Base-by-base conservation (phyloP, 768 basidiomycete genomes). In the Leccinum arenicola region DNA sequence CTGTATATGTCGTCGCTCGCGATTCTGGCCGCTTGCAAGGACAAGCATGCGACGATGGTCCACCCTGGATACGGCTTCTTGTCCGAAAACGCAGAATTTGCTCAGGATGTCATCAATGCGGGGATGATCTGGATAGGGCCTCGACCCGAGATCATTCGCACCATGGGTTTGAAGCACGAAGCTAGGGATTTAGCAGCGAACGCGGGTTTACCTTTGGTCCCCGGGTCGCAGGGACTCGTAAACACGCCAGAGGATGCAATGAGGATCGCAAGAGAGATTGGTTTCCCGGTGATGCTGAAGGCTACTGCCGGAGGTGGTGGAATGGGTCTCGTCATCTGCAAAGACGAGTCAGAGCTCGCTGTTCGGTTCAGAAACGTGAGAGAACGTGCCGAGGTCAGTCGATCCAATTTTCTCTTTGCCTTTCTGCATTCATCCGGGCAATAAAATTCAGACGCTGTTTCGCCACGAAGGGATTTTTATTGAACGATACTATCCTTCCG, bases 261-360 rank as follows among this genome's bases (percentile, higher is more conserved):
- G 9, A 58, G 63, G 15, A 66, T 77, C 2, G 82, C 82, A 11
- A 62, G 58, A 9, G 58, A 61, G 4, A 74, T 85, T 23, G 84
- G 84, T 0, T 87, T 76, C 61, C 88, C 87, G 0, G 76, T 89
- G 5, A 82, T 88, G 68, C 68, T 88, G 62, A 89, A 88, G 68
- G 82, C 86, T 1, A 86, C 84, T 1, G 84, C 84, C 0, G 87
- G 86, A 3, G 88, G 87, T 1, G 87, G 88, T 3, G 88, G 87
- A 0, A 84, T 86, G 80, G 87, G 86, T 4, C 79, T 88, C 65
- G 76, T 79, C 7, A 75, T 87, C 29, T 88, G 86, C 64, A 60
- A 64, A 17, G 65, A 74, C 48, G 77, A 76, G n/a, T 53, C 57
- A 0, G 80, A 80, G 31, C 64, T 86, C 21, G 54, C 31, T 0